These are phyloP conservation scores for Diaporthe velutina DNA, from an alignment of 2,329 filamentous ascomycete species.

Conservation along the genomic window DNA sequence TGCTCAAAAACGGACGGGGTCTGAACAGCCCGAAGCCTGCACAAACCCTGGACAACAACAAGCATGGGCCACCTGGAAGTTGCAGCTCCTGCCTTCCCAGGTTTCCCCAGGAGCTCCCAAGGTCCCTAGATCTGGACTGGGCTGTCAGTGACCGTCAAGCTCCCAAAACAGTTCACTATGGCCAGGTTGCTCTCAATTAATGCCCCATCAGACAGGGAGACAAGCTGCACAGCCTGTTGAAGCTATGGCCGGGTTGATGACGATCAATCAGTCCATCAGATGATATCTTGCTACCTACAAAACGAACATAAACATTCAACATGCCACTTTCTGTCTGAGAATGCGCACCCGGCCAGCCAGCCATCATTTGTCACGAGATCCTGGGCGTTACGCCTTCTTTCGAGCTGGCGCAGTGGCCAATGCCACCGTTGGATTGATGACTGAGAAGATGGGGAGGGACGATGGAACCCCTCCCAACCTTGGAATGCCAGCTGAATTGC, in stretches of 20 bases:
- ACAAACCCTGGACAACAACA: background rate
- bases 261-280: conserved; percentile 21
- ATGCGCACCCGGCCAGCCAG: conserved; percentile 10
- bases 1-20: conserved; percentile 14
- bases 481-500: conserved; percentile 27
- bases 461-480: background rate
- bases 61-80: conserved; percentile 21
- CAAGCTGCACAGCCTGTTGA: background rate
- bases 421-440: background rate
- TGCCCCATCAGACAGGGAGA: conserved; percentile 21
- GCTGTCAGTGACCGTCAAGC: background rate
- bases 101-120: conserved; percentile 10
- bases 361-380: conserved; percentile 21
- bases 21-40: background rate
- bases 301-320: conserved; percentile 5
- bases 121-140: background rate
- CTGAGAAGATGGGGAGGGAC: background rate
- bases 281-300: background rate
- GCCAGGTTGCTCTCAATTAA: conserved; percentile 13
- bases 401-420: background rate
- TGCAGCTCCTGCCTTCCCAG: conserved; percentile 2
- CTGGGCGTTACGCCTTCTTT: conserved; percentile 16
- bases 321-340: conserved; percentile 15
- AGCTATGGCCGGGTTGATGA: conserved; percentile 8
- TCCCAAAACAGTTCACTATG: conserved; percentile 8